Evolutionary conservation across 768 basidiomycete genomes (phyloP), one percentile per base, ranked within the genome.

Genomic region (Rickenella mellea): DNA sequence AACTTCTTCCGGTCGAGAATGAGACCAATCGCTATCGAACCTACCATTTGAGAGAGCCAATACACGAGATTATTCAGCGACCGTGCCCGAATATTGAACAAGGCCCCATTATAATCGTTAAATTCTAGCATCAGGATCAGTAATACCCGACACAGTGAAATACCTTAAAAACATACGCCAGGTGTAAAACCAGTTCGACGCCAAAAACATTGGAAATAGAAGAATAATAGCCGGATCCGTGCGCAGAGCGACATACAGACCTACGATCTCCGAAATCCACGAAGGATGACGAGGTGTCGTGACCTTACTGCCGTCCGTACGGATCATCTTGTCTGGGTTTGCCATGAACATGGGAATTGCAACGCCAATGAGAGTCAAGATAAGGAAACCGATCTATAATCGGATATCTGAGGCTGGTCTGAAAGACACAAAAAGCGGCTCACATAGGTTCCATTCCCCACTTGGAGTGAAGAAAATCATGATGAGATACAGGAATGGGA

Each of bases 181-280:
- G 2, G 85, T 80, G 55, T 87, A 87, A 62, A 87, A 87, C 74
- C 82, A 88, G 57, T 88, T 88, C 30, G 79, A 82, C 6, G 82
- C 76, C 42, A 87, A 76, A 61, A 89, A 88, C 80, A 89, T 83
- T 10, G 87, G 88, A 66, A 90, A 84, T 15, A 89, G 70, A 4
- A 86, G 62, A 12, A 88, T 46, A 51, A 91, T 76, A 61, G 70
- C 66, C 0, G 83, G 83, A 52, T 90, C 87, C 10, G 73, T 79
- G 43, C 64, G 70, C 32, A 91, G 64, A 2, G 81, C 74, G 35
- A 80, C 50, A 62, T 71, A 86, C 17, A 90, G 71, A 9, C 80
- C 79, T 46, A 69, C 68, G 40, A 90, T 63, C 56, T 90, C 87
- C 15, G 71, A 68, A 54, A 74, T 83, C 85, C 86, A 89, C 2